Evolutionary conservation across 2,329 filamentous ascomycete genomes (phyloP).

Genomic region (Thermothelomyces thermophilus): DNA sequence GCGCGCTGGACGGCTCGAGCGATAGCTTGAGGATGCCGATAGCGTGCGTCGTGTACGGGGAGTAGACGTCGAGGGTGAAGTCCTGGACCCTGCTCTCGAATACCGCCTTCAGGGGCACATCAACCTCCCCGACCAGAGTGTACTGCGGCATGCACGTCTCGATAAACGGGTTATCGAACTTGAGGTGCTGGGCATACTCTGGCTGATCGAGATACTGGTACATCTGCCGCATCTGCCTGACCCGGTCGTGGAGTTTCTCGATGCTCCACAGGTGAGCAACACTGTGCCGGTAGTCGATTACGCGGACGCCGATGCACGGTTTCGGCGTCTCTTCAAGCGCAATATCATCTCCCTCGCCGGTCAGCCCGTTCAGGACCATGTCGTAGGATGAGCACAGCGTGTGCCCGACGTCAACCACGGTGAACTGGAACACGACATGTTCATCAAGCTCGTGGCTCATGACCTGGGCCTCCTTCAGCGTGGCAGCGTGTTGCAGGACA

Average conservation of each 20-base stretch:
- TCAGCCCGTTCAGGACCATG: conserved; percentile 85
- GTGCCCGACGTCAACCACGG: conserved; percentile 82
- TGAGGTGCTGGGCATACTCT: conserved; percentile 89
- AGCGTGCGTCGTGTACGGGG: conserved; percentile 84
- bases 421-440: conserved; percentile 89
- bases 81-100: conserved; percentile 94
- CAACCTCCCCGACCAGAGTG: conserved; percentile 84
- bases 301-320: conserved; percentile 82
- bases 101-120: conserved; percentile 85
- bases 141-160: conserved; percentile 89
- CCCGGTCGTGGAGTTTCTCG: conserved; percentile 80
- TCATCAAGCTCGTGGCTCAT: conserved; percentile 97
- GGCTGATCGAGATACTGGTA: conserved; percentile 94
- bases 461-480: conserved; percentile 90
- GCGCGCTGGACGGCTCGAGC: conserved; percentile 85
- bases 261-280: conserved; percentile 92
- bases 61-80: conserved; percentile 83
- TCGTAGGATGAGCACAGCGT: conserved; percentile 91
- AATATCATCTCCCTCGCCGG: conserved; percentile 74
- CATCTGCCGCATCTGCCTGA: conserved; percentile 91
- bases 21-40: conserved; percentile 87
- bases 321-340: conserved; percentile 76
- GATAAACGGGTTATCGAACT: conserved; percentile 85
- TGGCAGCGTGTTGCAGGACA: conserved; percentile 78
- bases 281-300: conserved; percentile 81